Base-by-base conservation (phyloP, 305 asterid genomes). In the Fraxinus angustifolia region DNA sequence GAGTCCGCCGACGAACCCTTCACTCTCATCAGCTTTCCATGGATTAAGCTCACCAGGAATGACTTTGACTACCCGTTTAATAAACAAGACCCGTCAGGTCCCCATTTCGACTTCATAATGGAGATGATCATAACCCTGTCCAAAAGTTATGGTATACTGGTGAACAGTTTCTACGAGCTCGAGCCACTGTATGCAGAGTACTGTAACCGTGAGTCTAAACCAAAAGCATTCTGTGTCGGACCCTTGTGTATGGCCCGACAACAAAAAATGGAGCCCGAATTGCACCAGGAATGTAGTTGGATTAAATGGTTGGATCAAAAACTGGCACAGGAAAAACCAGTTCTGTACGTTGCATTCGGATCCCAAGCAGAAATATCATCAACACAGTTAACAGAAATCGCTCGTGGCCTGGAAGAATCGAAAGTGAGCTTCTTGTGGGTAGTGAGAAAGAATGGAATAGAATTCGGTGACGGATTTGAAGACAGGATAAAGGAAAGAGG, bases 11-110 rank as follows among this genome's bases (percentile, higher is more conserved):
- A 91, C 8, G 95, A 90, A 87, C 71, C 81, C 1, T 84, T 92
- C 48, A 2, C 83, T 5, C 76, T 91, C 30, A 23, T 83, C 0
- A 6, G 67, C 26, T 90, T 92, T 28, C 91, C 97, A 0, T 84
- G 88, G 89, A 84, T 92, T 53, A 83, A 81, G 82, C 70, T 92
- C 10, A 84, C 90, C 0, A 84, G 92, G 72, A 90, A 92, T 10
- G 90, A 94, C 72, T 62, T 62, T 2, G 6, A 4, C 11, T 2
- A 62, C 34, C 72, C 72, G n/a, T 62, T 62, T 62, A 62, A 62
- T 23, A 8, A 26, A 23, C 72, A 33, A 2, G n/a, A 62, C 16
- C 72, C 72, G 3, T 62, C 70, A 2, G 70, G 70, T 19, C 70
- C 30, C 1, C 5, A 2, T 2, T 6, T 58, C 11, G 31, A 58